Percentiles rank a stretch among this genome's conserved stretches.
Evolutionary conservation across 257 asterid species (phyloP).

Genomic region (Solanum virginianum): DNA sequence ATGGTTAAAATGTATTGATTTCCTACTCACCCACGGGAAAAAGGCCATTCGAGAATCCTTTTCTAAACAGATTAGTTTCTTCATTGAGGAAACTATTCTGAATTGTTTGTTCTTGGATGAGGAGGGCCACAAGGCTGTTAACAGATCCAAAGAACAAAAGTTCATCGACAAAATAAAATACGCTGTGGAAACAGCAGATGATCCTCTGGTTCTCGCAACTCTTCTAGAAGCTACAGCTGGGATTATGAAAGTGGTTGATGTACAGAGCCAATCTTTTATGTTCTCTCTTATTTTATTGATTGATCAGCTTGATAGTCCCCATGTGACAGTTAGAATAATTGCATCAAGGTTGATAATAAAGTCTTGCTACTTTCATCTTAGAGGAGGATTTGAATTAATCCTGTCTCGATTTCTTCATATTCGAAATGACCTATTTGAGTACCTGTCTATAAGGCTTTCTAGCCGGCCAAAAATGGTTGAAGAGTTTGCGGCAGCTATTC

Average conservation of each 20-base stretch:
- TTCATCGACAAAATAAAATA: conserved; percentile 82
- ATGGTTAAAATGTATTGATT: conserved; percentile 67
- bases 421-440: conserved; percentile 70
- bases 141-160: conserved; percentile 64
- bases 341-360: conserved; percentile 65
- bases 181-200: conserved; percentile 64
- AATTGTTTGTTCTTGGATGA: conserved; percentile 35
- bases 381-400: conserved; percentile 62
- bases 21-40: conserved; percentile 56
- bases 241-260: conserved; percentile 60
- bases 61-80: conserved; percentile 59
- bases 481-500: conserved; percentile 81
- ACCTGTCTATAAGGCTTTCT: conserved; percentile 52
- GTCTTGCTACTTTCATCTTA: conserved; percentile 47
- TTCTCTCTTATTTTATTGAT: conserved; percentile 66
- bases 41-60: conserved; percentile 74
- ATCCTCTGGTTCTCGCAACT: conserved; percentile 66
- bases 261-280: conserved; percentile 60
- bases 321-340: conserved; percentile 48
- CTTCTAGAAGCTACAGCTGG: conserved; percentile 74
- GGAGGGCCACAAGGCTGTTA: conserved; percentile 15
- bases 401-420: conserved; percentile 53
- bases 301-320: conserved; percentile 70
- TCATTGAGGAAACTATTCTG: conserved; percentile 59
- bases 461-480: conserved; percentile 62